These are phyloP conservation scores for Wickerhamomyces pijperi DNA, from an alignment of 805 yeast genomes.

Conservation along the genomic window DNA sequence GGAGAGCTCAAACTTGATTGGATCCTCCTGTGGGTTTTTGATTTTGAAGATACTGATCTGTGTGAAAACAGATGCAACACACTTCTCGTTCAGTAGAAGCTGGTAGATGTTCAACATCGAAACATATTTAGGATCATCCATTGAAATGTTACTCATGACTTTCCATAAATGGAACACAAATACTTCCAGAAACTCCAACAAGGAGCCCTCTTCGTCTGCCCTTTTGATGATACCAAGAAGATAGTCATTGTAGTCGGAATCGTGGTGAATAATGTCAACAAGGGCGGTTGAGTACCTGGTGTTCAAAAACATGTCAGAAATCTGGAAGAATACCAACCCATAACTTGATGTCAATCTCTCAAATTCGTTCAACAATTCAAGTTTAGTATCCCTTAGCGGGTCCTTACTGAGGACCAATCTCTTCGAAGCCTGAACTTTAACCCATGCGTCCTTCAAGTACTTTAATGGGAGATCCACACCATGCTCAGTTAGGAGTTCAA, in stretches of 20 bases:
- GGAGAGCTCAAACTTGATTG: constrained; percentile 43
- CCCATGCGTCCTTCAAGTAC: constrained; percentile 37
- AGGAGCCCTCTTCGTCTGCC: constrained; percentile 56
- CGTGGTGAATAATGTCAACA: constrained; percentile 19
- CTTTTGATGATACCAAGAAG: constrained; percentile 44
- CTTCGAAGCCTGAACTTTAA: constrained; percentile 26
- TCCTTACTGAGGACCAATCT: constrained; percentile 33
- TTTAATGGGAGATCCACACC: constrained; percentile 37
- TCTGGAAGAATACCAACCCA: constrained; percentile 58
- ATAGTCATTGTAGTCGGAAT: constrained; percentile 27
- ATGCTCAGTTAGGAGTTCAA: constrained; percentile 44
- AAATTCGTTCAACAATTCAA: constrained; percentile 33
- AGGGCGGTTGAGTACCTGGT: constrained; percentile 18
- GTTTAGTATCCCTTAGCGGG: constrained; percentile 25
- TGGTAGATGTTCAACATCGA: constrained; percentile 46
- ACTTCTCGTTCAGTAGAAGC: constrained; percentile 44
- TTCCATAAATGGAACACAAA: constrained; percentile 30
- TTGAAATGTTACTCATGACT: constrained; percentile 25
- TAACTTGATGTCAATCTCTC: constrained; percentile 44
- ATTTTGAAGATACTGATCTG: constrained; percentile 43
- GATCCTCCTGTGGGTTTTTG: constrained; percentile 27
- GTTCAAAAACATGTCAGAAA: constrained; percentile 38
- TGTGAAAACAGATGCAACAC: constrained; percentile 50
- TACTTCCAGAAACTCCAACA: constrained; percentile 46
- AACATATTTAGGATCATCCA: constrained; percentile 41